These are phyloP conservation scores for Blastobotrys arbuscula DNA, from an alignment of 1,139 yeast species.

Conservation along the genomic window DNA sequence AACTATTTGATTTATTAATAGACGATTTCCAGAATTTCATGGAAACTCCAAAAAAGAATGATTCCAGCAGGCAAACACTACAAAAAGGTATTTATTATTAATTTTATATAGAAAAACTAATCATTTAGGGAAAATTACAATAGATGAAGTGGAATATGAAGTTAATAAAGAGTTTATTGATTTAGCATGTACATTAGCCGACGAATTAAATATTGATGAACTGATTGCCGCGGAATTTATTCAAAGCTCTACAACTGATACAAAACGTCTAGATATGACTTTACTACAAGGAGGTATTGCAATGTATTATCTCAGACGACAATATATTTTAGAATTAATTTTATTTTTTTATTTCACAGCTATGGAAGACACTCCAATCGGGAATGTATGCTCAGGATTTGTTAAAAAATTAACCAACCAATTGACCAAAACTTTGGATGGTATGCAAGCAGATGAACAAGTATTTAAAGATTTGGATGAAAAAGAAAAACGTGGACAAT, in stretches of 20 bases:
- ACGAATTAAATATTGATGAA: constrained; percentile 66
- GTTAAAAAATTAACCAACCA: constrained; percentile 25
- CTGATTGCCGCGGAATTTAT: constrained; percentile 56
- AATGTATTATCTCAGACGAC: constrained; percentile 63
- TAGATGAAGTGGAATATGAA: constrained; percentile 46
- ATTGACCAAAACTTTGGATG: constrained; percentile 39
- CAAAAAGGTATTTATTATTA: constrained; percentile 39
- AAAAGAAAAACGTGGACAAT: constrained; percentile 59
- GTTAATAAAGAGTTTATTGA: constrained; percentile 50
- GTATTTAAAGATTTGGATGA: constrained; percentile 54
- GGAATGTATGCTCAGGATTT: constrained; percentile 21
- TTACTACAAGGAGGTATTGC: constrained; percentile 65
- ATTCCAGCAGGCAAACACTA: constrained; percentile 48
- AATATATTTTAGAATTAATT: constrained; percentile 63
- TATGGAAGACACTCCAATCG: constrained; percentile 13
- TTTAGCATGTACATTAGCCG: constrained; percentile 48
- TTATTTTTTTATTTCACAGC: constrained; percentile 41
- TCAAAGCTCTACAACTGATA: constrained; percentile 41
- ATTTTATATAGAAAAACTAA: constrained; percentile 2
- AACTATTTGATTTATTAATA: constrained; percentile 22
- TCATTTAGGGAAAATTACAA: constrained; percentile 37
- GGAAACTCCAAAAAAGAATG: constrained; percentile 48
- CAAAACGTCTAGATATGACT: constrained; percentile 47
- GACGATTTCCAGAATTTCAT: constrained; percentile 49
- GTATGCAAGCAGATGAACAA: constrained; percentile 54